A percentile compares a stretch with the other conserved stretches of the same genome.
These are phyloP conservation scores for Malus asiatica DNA, from an alignment of 306 rosid genomes.

Conservation along the genomic window DNA sequence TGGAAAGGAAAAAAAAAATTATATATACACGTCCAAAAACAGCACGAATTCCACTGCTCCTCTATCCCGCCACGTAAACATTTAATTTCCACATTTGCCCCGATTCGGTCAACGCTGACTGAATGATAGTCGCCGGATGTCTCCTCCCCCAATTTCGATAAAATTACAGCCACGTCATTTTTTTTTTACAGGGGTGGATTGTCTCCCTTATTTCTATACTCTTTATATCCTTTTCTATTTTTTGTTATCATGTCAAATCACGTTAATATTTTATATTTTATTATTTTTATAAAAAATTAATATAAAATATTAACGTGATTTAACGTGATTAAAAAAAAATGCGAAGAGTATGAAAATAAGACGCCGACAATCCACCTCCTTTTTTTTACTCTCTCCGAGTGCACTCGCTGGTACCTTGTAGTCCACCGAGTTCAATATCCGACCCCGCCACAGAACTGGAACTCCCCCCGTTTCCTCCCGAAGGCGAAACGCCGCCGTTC, in stretches of 20 bases:
- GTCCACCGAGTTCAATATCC: constrained; percentile 30
- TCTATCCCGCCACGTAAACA: background rate
- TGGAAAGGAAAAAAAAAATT: background rate
- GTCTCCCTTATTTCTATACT: no score
- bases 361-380: no score
- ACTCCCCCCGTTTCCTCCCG: constrained; percentile 17
- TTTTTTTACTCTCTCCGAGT: background rate
- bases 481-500: constrained; percentile 35
- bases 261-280: no score
- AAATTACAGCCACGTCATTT: background rate
- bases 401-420: constrained; percentile 27
- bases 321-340: rapidly evolving
- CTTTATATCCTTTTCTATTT: no score
- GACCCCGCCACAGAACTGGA: constrained; percentile 30
- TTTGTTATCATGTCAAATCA: no score
- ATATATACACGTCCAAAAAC: background rate
- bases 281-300: no score
- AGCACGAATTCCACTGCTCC: background rate
- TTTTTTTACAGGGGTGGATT: no score
- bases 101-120: background rate
- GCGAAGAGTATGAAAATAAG: no score
- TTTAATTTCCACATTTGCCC: background rate
- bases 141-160: background rate
- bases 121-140: background rate
- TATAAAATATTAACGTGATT: no score